Percentiles rank a stretch among this genome's conserved stretches.
phyloP scores from a whole-genome alignment of 768 basidiomycete genomes.

The Suillus clintonianus region DNA sequence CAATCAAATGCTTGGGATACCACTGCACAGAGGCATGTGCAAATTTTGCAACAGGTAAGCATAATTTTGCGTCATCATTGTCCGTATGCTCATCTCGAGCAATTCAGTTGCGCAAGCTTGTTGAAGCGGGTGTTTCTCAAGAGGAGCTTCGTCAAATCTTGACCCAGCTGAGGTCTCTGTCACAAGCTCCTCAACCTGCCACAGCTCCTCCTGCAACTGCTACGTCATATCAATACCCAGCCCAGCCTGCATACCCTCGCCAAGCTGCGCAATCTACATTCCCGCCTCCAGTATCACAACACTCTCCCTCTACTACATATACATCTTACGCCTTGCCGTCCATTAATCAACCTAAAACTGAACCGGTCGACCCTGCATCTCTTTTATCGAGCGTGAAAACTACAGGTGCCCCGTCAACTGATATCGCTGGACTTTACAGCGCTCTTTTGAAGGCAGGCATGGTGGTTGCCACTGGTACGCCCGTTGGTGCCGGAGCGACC shows the following conservation, averaged over 20 bases:
- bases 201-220: slow-evolving; percentile 27
- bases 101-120: slow-evolving; percentile 63
- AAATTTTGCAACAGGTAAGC: slow-evolving; percentile 79
- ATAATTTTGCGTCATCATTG: neutral
- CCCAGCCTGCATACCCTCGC: slow-evolving; percentile 29
- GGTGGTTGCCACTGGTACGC: slow-evolving; percentile 56
- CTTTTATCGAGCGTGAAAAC: slow-evolving; percentile 29
- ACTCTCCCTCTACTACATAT: slow-evolving; percentile 34
- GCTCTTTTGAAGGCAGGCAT: slow-evolving; percentile 81
- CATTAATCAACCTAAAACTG: slow-evolving; percentile 26
- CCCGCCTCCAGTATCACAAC: slow-evolving; percentile 32
- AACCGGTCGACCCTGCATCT: slow-evolving; percentile 31
- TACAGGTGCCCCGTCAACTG: slow-evolving; percentile 27
- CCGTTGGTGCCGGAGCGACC: slow-evolving; percentile 49
- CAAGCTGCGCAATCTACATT: slow-evolving; percentile 18
- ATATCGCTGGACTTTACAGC: slow-evolving; percentile 61
- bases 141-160: slow-evolving; percentile 79
- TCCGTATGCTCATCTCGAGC: slow-evolving; percentile 10
- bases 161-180: slow-evolving; percentile 63
- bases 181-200: slow-evolving; percentile 45
- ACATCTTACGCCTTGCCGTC: slow-evolving; percentile 15
- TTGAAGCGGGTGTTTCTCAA: slow-evolving; percentile 80
- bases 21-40: slow-evolving; percentile 68
- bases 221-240: slow-evolving; percentile 30
- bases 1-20: slow-evolving; percentile 76